Evolutionary conservation across 2,329 filamentous ascomycete species (phyloP).

Genomic region (Xylariaceae sp.): DNA sequence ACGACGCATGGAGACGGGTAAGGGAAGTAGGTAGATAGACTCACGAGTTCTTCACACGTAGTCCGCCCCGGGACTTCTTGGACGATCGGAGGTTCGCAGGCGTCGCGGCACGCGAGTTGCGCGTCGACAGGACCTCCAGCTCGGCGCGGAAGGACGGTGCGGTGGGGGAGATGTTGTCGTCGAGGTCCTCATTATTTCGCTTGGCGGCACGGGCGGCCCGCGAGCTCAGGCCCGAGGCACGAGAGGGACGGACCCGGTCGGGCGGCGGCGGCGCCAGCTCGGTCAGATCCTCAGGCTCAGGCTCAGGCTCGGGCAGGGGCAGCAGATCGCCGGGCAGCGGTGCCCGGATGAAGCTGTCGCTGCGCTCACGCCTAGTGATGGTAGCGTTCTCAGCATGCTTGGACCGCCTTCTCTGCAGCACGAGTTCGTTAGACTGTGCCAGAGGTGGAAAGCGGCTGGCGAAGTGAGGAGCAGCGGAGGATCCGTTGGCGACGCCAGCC

Average conservation of each 20-base stretch:
- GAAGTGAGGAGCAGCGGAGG: slow-evolving; percentile 15
- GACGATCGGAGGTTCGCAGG: slow-evolving; percentile 46
- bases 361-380: too few relatives aligned
- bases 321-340: too few relatives aligned
- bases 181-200: slow-evolving; percentile 47
- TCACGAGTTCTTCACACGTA: slow-evolving; percentile 64
- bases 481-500: slow-evolving; percentile 19
- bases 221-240: slow-evolving; percentile 21
- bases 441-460: slow-evolving; percentile 18
- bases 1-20: slow-evolving; percentile 6
- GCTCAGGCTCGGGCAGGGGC: slow-evolving; percentile 6
- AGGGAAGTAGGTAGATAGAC: slow-evolving; percentile 27
- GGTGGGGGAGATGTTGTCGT: slow-evolving; percentile 46
- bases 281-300: slow-evolving; percentile 9
- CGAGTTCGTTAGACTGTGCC: slow-evolving; percentile 6
- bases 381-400: too few relatives aligned
- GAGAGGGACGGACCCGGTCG: slow-evolving; percentile 19
- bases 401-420: too few relatives aligned
- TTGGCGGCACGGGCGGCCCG: slow-evolving; percentile 32
- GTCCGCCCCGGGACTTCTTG: slow-evolving; percentile 54
- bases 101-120: slow-evolving; percentile 53
- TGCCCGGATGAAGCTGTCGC: slow-evolving; percentile 8
- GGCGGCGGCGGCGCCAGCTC: slow-evolving; percentile 15
- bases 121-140: slow-evolving; percentile 35
- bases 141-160: slow-evolving; percentile 42